Percentiles rank a stretch among this genome's conserved stretches.
These are phyloP conservation scores for Zygosaccharomyces pseudobailii DNA, from an alignment of 1,139 yeast genomes.

Conservation along the genomic window DNA sequence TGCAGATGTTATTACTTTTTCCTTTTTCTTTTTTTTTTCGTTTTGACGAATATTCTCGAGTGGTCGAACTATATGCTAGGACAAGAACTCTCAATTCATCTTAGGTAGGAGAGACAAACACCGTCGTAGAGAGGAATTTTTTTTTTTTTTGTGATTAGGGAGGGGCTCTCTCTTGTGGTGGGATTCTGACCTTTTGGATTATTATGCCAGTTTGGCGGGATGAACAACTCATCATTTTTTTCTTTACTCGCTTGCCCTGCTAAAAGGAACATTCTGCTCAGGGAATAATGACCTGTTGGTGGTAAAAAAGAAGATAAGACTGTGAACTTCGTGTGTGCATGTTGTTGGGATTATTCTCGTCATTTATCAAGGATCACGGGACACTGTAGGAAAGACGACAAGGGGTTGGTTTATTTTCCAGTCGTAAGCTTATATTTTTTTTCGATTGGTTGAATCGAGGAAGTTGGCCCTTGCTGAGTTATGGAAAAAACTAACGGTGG, in stretches of 20 bases:
- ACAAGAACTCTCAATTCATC: not conserved
- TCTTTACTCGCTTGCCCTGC: not conserved
- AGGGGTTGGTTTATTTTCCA: not conserved
- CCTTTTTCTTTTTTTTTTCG: not conserved
- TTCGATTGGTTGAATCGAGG: not conserved
- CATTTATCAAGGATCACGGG: not conserved
- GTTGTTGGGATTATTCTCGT: not conserved
- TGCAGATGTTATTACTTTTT: not conserved
- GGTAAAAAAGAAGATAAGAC: too few species aligned
- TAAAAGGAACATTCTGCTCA: not conserved
- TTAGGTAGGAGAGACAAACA: not conserved
- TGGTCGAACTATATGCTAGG: not conserved
- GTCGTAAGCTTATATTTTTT: not conserved
- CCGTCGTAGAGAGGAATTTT: not conserved
- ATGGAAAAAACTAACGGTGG: conserved; percentile 30
- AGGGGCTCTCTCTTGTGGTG: not conserved
- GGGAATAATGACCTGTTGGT: too few species aligned
- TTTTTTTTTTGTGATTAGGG: not conserved
- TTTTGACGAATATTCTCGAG: not conserved
- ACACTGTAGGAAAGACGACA: not conserved
- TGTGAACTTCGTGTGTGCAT: not conserved
- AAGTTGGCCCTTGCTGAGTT: not conserved
- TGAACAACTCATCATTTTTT: not conserved
- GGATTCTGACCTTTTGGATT: not conserved
- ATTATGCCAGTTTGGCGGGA: not conserved